phyloP scores from a whole-genome alignment of 371 early-diverging fungal genomes.

The Polyrhizophydium stewartii region DNA sequence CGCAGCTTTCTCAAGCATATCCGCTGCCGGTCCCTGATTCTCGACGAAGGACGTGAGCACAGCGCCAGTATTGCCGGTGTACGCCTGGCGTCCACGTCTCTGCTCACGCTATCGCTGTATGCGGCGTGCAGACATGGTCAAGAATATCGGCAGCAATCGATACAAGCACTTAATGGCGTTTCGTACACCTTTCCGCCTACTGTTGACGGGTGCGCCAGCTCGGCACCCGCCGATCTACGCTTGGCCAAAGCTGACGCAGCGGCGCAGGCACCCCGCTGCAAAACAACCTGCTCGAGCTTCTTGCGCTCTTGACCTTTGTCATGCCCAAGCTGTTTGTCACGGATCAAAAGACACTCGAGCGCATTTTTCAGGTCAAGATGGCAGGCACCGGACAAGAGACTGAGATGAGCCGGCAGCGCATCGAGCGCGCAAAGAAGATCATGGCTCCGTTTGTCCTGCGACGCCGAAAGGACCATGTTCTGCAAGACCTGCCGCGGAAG shows the following conservation, averaged over 20 bases:
- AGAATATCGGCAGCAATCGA: slow-evolving; percentile 59
- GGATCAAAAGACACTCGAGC: slow-evolving; percentile 19
- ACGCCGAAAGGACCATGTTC: slow-evolving; percentile 63
- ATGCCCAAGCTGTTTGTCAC: slow-evolving; percentile 79
- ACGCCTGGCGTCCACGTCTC: too few species aligned
- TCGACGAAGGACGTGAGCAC: slow-evolving; percentile 86
- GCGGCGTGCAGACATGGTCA: slow-evolving; percentile 63
- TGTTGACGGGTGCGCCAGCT: slow-evolving; percentile 65
- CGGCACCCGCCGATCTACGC: background rate
- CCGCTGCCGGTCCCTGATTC: slow-evolving; percentile 59
- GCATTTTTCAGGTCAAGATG: slow-evolving; percentile 7
- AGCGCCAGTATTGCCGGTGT: too few species aligned
- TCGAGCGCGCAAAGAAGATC: slow-evolving; percentile 65
- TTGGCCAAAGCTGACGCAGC: slow-evolving; percentile 3
- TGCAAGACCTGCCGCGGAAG: slow-evolving; percentile 67
- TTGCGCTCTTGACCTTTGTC: slow-evolving; percentile 83
- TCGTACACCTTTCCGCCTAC: slow-evolving; percentile 59
- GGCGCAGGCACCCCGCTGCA: slow-evolving; percentile 68
- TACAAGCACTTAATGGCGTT: slow-evolving; percentile 71
- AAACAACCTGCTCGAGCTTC: slow-evolving; percentile 71
- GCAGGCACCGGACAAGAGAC: slow-evolving; percentile 12
- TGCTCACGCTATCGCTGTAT: background rate
- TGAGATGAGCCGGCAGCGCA: slow-evolving; percentile 44
- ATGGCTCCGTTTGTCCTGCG: slow-evolving; percentile 79
- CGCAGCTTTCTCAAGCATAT: slow-evolving; percentile 64